These are phyloP conservation scores for Stachybotrys chlorohalonatus DNA, from an alignment of 2,329 filamentous ascomycete species.

Conservation along the genomic window DNA sequence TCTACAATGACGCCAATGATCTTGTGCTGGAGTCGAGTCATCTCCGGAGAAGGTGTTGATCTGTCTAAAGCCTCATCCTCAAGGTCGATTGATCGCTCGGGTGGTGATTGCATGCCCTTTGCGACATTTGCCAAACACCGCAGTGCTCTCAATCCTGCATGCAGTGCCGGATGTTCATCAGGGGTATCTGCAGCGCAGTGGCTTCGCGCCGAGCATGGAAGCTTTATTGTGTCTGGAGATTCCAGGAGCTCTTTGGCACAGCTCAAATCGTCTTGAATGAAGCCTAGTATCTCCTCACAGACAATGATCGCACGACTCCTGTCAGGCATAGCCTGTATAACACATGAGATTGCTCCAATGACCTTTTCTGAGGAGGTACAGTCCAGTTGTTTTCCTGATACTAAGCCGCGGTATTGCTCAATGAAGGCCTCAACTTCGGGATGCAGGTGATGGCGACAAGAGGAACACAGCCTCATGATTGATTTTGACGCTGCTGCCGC, in stretches of 20 bases:
- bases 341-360: constrained; percentile 63
- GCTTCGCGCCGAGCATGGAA: constrained; percentile 13
- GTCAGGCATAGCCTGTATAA: constrained; percentile 62
- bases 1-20: constrained; percentile 37
- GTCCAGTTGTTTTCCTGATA: constrained; percentile 47
- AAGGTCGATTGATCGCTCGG: constrained; percentile 59
- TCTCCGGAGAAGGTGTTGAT: constrained; percentile 6
- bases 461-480: constrained; percentile 65
- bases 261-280: constrained; percentile 49
- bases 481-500: constrained; percentile 64
- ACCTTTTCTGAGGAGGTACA: constrained; percentile 64
- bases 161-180: constrained; percentile 34
- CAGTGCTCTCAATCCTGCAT: constrained; percentile 47
- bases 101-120: constrained; percentile 60
- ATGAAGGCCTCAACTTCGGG: constrained; percentile 60
- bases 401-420: constrained; percentile 58
- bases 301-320: constrained; percentile 43
- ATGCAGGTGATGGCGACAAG: constrained; percentile 62
- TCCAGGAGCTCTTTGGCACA: constrained; percentile 12
- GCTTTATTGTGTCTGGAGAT: constrained; percentile 1
- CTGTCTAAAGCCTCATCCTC: constrained; percentile 29
- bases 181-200: constrained; percentile 17
- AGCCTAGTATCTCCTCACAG: constrained; percentile 48
- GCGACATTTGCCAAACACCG: constrained; percentile 63
- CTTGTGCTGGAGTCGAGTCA: constrained; percentile 30